These are phyloP conservation scores for Striga hermonthica DNA, from an alignment of 305 asterid species.

Conservation along the genomic window DNA sequence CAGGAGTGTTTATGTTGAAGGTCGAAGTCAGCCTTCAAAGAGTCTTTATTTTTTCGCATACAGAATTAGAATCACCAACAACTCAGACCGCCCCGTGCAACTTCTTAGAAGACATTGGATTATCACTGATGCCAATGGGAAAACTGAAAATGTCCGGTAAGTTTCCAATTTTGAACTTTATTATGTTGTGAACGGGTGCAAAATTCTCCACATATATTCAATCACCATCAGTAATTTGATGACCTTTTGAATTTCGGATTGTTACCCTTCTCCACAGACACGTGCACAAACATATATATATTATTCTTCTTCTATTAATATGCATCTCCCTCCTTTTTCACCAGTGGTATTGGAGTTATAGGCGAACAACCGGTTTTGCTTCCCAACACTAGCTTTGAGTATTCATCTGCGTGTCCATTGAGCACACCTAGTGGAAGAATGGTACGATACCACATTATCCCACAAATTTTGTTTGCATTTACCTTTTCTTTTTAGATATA, in stretches of 20 bases:
- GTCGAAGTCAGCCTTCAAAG: constrained; percentile 79
- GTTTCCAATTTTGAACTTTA: constrained; percentile 19
- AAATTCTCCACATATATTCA: too few relatives aligned
- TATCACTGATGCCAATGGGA: constrained; percentile 73
- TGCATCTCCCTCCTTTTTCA: neutral
- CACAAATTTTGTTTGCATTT: neutral
- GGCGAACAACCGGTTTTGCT: constrained; percentile 94
- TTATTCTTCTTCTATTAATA: too few relatives aligned
- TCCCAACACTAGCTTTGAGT: constrained; percentile 74
- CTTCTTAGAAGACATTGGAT: constrained; percentile 89
- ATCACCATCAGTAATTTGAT: neutral
- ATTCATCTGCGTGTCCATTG: constrained; percentile 29
- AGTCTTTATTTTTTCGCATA: constrained; percentile 78
- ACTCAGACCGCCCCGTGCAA: constrained; percentile 76
- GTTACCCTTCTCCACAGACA: too few relatives aligned
- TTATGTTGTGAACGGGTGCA: neutral
- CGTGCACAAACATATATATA: too few relatives aligned
- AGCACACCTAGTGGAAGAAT: constrained; percentile 75
- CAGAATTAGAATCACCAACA: constrained; percentile 79
- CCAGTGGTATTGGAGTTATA: constrained; percentile 79
- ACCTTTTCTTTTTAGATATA: neutral
- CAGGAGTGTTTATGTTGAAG: constrained; percentile 72
- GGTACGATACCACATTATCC: constrained; percentile 44
- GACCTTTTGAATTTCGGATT: neutral
- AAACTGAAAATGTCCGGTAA: constrained; percentile 70